Evolutionary conservation across 2,329 filamentous ascomycete species (phyloP).

Genomic region (Alternaria solani): DNA sequence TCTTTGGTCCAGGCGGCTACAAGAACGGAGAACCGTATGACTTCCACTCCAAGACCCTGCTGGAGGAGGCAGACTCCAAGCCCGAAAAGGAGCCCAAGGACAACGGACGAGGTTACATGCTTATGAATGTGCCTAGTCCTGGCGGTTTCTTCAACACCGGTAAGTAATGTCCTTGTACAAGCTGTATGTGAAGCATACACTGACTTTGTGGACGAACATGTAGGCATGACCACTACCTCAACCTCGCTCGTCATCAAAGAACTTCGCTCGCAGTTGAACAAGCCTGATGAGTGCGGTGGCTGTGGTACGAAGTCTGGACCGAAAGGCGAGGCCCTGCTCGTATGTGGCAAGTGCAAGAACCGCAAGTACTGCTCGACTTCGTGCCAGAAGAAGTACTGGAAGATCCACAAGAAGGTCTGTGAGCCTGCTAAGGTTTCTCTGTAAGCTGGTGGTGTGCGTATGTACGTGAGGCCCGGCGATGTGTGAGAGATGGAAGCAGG

Average conservation of each 20-base stretch:
- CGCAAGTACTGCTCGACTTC: slow-evolving; percentile 39
- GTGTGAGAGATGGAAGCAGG: not conserved
- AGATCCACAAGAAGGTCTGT: slow-evolving; percentile 44
- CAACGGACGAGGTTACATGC: not conserved
- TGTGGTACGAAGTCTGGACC: slow-evolving; percentile 16
- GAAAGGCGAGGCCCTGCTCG: slow-evolving; percentile 20
- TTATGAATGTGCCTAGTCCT: slow-evolving; percentile 25
- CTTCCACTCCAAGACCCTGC: slow-evolving; percentile 25
- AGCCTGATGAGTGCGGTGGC: slow-evolving; percentile 21
- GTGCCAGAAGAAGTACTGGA: slow-evolving; percentile 46
- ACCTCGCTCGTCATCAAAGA: slow-evolving; percentile 28
- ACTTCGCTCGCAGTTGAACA: slow-evolving; percentile 24
- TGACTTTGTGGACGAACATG: not conserved
- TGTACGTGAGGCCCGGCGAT: too few species aligned
- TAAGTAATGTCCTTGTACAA: not conserved
- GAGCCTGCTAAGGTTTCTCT: not conserved
- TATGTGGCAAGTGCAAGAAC: slow-evolving; percentile 37
- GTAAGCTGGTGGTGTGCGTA: not conserved
- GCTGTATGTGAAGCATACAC: not conserved
- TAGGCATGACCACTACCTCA: slow-evolving; percentile 16
- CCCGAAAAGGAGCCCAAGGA: not conserved
- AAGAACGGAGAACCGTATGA: slow-evolving; percentile 29
- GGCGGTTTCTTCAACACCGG: slow-evolving; percentile 25
- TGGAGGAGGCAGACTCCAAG: slow-evolving; percentile 17
- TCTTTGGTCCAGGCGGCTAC: slow-evolving; percentile 26